phyloP scores from a whole-genome alignment of 1,284 basidiomycete genomes.

The Puccinia coronata region DNA sequence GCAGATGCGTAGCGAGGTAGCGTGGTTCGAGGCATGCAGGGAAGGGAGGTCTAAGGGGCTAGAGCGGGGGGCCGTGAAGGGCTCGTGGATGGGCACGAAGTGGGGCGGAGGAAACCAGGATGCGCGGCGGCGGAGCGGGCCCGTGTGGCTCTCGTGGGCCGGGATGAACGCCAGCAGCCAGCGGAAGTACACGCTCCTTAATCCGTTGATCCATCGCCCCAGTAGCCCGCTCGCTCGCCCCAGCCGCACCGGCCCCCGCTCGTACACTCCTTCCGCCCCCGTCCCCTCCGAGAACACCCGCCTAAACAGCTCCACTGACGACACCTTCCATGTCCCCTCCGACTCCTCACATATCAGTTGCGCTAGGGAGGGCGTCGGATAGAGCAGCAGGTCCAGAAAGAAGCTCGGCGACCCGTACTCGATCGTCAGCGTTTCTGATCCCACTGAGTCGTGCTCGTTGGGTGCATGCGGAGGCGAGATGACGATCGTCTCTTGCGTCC shows the following conservation, averaged over 20 bases:
- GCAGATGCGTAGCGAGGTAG: background rate
- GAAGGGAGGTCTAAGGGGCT: background rate
- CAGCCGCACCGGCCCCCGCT: background rate
- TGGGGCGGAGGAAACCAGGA: conserved; percentile 27
- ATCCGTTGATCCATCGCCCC: background rate
- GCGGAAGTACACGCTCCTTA: background rate
- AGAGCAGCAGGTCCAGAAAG: conserved; percentile 64
- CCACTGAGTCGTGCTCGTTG: no score
- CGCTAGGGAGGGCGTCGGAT: conserved; percentile 62
- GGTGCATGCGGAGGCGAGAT: conserved; percentile 27
- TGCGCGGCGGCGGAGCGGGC: background rate
- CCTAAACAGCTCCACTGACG: conserved; percentile 59
- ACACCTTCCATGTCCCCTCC: conserved; percentile 58
- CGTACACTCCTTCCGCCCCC: no score
- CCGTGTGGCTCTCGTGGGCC: background rate
- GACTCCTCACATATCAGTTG: conserved; percentile 58
- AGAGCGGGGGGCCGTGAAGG: background rate
- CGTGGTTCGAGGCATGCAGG: background rate
- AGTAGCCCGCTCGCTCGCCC: background rate
- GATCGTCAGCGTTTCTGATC: conserved; percentile 60
- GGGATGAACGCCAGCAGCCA: conserved; percentile 10
- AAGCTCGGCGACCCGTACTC: conserved; percentile 65
- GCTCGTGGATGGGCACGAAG: background rate
- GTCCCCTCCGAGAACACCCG: conserved; percentile 58
- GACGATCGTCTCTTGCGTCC: conserved; percentile 54